Conservation (phyloP, 148 eudicot genomes). For the Limonium bicolor region DNA sequence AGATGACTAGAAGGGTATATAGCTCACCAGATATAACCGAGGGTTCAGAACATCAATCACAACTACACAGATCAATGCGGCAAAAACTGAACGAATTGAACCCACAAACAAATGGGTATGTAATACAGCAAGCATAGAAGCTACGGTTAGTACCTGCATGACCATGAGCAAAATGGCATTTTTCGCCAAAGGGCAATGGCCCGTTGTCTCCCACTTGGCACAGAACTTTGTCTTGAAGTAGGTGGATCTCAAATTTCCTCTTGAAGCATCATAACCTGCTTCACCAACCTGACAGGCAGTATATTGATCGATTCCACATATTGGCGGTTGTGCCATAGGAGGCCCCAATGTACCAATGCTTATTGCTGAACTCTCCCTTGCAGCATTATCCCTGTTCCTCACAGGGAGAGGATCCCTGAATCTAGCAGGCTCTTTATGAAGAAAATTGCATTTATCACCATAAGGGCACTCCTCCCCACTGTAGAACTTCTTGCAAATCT, state of each 20-base stretch:
- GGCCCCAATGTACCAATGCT: constrained; percentile 39
- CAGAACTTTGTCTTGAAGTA: constrained; percentile 63
- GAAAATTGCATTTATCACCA: constrained; percentile 78
- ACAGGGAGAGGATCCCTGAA: constrained; percentile 13
- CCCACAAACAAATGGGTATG: no score
- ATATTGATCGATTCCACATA: constrained; percentile 20
- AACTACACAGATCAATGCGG: no score
- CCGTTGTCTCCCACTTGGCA: constrained; percentile 61
- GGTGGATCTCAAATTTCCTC: constrained; percentile 25
- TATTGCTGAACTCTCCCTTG: constrained; percentile 54
- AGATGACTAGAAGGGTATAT: no score
- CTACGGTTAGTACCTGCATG: constrained; percentile 67
- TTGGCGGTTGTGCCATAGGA: constrained; percentile 9
- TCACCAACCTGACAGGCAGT: constrained; percentile 15
- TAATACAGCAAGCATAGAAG: no score
- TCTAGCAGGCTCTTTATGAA: constrained; percentile 47
- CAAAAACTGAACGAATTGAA: no score
- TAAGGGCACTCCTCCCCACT: constrained; percentile 91
- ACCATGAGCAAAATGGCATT: constrained; percentile 88
- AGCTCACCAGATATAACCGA: no score
- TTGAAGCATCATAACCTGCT: constrained; percentile 13
- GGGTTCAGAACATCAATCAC: no score
- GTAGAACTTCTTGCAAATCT: constrained; percentile 74
- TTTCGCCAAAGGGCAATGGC: constrained; percentile 66
- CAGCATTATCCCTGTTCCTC: constrained; percentile 15